Evolutionary conservation across 2,329 filamentous ascomycete species (phyloP).

Genomic region (Hymenoscyphus linearis): DNA sequence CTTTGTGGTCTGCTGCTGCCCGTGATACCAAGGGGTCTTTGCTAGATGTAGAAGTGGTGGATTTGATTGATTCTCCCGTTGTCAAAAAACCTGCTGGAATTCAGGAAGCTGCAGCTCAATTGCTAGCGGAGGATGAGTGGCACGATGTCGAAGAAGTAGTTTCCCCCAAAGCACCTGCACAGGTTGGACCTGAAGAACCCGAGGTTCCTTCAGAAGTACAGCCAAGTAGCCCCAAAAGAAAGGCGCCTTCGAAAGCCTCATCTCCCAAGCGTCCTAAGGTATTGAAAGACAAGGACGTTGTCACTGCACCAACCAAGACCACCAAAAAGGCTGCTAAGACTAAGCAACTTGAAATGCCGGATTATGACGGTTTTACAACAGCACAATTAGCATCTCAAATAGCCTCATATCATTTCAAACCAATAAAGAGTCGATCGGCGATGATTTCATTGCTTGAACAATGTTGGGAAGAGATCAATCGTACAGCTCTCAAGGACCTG

Average conservation of each 20-base stretch:
- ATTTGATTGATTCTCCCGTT: slow-evolving; percentile 42
- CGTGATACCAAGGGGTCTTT: slow-evolving; percentile 61
- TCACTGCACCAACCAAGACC: slow-evolving; percentile 6
- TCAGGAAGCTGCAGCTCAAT: background rate
- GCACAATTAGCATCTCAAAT: slow-evolving; percentile 58
- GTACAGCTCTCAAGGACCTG: slow-evolving; percentile 24
- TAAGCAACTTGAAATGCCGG: slow-evolving; percentile 38
- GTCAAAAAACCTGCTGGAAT: background rate
- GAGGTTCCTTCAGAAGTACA: slow-evolving; percentile 6
- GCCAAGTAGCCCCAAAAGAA: slow-evolving; percentile 10
- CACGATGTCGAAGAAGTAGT: slow-evolving; percentile 22
- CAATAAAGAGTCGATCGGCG: slow-evolving; percentile 59
- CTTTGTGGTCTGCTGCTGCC: slow-evolving; percentile 67
- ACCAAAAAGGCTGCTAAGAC: slow-evolving; percentile 9
- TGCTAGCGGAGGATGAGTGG: slow-evolving; percentile 19
- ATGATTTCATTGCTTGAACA: slow-evolving; percentile 67
- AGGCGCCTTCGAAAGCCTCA: background rate
- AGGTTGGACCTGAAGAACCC: background rate
- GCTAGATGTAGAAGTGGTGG: slow-evolving; percentile 49
- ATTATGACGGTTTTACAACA: slow-evolving; percentile 58
- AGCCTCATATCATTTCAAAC: slow-evolving; percentile 64
- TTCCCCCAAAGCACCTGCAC: background rate
- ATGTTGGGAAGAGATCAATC: slow-evolving; percentile 62
- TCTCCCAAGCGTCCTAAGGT: slow-evolving; percentile 5
- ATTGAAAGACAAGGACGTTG: background rate